Evolutionary conservation across 1,139 yeast species (phyloP).

Genomic region (Pichia cactophila): DNA sequence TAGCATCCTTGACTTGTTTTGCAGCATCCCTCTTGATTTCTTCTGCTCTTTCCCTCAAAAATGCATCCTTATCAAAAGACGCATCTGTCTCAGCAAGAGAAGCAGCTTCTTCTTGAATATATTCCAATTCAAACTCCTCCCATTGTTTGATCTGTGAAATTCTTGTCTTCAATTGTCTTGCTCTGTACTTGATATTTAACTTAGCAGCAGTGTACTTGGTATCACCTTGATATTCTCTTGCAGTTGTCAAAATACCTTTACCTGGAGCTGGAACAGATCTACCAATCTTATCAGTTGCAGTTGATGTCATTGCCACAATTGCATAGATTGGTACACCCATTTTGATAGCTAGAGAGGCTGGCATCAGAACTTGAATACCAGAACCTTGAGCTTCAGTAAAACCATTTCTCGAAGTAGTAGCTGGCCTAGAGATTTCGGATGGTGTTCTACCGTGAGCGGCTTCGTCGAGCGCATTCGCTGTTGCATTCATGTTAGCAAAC

Average conservation of each 20-base stretch:
- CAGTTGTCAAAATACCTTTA: constrained; percentile 96
- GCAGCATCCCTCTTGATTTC: constrained; percentile 81
- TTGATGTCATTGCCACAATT: constrained; percentile 86
- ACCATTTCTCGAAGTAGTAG: constrained; percentile 92
- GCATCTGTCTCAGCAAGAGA: constrained; percentile 40
- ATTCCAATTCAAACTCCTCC: constrained; percentile 74
- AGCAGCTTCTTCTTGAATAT: constrained; percentile 64
- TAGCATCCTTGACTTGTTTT: constrained; percentile 82
- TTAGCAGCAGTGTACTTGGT: constrained; percentile 75
- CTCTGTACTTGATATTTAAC: constrained; percentile 87
- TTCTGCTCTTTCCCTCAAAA: constrained; percentile 76
- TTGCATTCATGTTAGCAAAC: constrained; percentile 98
- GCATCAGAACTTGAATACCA: constrained; percentile 96
- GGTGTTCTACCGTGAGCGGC: constrained; percentile 96
- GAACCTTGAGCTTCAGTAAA: constrained; percentile 99
- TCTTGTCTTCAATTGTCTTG: constrained; percentile 82
- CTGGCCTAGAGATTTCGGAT: constrained; percentile 96
- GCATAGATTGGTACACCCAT: constrained; percentile 99
- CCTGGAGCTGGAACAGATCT: constrained; percentile 99
- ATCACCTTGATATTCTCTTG: constrained; percentile 84
- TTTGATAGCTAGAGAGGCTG: constrained; percentile 83
- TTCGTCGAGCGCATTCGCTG: constrained; percentile 82
- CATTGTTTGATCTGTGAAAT: constrained; percentile 70
- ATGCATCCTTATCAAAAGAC: constrained; percentile 37
- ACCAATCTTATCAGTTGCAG: constrained; percentile 97